phyloP scores from a whole-genome alignment of 2,329 filamentous ascomycete species.

The Talaromyces funiculosus region DNA sequence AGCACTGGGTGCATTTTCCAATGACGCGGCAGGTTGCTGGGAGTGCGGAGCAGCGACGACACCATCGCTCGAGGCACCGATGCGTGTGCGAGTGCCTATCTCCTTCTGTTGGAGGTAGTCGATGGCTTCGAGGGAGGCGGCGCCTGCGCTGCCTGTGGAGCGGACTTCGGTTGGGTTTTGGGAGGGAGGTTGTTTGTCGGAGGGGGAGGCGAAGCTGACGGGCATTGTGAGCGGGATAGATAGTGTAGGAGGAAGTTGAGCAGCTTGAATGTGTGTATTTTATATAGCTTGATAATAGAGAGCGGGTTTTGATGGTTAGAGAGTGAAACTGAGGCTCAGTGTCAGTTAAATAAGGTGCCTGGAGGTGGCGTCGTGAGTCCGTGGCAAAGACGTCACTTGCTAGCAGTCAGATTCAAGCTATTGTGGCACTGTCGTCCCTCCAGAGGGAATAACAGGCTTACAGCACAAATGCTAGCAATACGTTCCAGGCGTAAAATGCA shows the following conservation, averaged over 20 bases:
- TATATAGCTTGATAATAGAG: not conserved
- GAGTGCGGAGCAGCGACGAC: slow-evolving; percentile 19
- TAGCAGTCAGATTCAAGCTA: too few species aligned
- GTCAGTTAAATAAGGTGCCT: not conserved
- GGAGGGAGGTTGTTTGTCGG: slow-evolving; percentile 2
- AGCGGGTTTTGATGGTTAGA: too few species aligned
- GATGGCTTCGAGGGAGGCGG: slow-evolving; percentile 16
- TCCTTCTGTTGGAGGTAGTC: slow-evolving; percentile 11
- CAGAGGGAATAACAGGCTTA: too few species aligned
- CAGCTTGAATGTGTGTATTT: not conserved
- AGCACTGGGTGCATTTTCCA: slow-evolving; percentile 18
- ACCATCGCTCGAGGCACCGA: slow-evolving; percentile 17
- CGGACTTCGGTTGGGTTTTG: slow-evolving; percentile 11
- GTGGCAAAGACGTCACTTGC: slow-evolving; percentile 4
- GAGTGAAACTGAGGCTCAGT: not conserved
- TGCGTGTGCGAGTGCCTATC: slow-evolving; percentile 14
- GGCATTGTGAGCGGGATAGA: slow-evolving; percentile 8
- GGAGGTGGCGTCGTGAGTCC: not conserved
- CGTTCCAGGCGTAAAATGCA: too few species aligned
- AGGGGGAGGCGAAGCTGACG: slow-evolving; percentile 1
- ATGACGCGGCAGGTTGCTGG: slow-evolving; percentile 13
- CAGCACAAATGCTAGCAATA: too few species aligned
- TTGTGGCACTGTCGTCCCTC: too few species aligned
- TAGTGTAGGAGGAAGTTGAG: slow-evolving; percentile 5
- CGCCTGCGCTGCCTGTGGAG: slow-evolving; percentile 17